Percentiles rank a stretch among this genome's conserved stretches.
Conservation (phyloP, 1,284 basidiomycete species). For the Spongispora temasekensis region DNA sequence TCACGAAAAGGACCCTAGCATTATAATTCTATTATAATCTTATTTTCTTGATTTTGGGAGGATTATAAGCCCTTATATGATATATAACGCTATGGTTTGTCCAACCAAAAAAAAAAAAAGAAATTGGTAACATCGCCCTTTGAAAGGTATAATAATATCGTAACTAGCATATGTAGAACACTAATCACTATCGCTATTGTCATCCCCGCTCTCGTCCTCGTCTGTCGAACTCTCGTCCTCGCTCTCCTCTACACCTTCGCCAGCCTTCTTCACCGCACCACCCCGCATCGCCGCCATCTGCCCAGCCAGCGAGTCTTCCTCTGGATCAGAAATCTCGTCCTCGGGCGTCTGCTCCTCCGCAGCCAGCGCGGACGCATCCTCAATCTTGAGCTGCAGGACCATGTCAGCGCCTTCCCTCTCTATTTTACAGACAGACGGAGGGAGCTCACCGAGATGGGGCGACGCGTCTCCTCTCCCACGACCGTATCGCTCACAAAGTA, state of each 20-base stretch:
- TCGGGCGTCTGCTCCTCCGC: conserved; percentile 67
- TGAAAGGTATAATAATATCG: too few species aligned
- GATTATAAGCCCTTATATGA: too few species aligned
- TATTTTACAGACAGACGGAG: too few species aligned
- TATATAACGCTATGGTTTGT: too few species aligned
- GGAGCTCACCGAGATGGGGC: conserved; percentile 66
- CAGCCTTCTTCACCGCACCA: conserved; percentile 74
- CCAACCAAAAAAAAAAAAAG: too few species aligned
- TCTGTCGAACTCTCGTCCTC: conserved; percentile 45
- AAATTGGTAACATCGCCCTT: too few species aligned
- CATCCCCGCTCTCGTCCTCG: conserved; percentile 17
- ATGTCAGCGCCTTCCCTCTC: too few species aligned
- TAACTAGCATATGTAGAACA: background rate
- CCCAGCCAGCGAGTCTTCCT: conserved; percentile 93
- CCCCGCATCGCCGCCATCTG: conserved; percentile 99
- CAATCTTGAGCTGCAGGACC: conserved; percentile 71
- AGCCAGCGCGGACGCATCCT: conserved; percentile 62
- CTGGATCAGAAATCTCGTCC: conserved; percentile 94
- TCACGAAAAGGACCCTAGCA: too few species aligned
- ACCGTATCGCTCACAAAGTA: conserved; percentile 87
- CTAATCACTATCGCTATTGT: conserved; percentile 35
- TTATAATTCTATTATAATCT: too few species aligned
- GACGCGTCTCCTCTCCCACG: conserved; percentile 78
- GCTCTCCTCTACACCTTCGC: conserved; percentile 41
- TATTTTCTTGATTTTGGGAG: too few species aligned